Evolutionary conservation across 2,329 filamentous ascomycete genomes (phyloP), one percentile per base, ranked within the genome.

Genomic region (Phoma sp.): DNA sequence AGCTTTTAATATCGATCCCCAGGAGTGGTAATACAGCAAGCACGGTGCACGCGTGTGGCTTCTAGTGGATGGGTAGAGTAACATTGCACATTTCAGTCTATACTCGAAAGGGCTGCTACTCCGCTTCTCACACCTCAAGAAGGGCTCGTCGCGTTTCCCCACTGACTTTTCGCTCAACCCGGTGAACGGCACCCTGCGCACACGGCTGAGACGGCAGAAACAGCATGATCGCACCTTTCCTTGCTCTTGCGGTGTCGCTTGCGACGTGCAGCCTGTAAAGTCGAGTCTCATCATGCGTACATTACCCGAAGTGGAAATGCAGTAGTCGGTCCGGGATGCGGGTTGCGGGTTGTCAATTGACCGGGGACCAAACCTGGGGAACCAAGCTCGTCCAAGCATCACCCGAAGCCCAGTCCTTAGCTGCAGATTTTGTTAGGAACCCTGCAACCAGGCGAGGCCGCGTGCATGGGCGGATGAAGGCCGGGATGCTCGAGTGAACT

Each of bases 61-160:
- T 65, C 58, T 59, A 61, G 58, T 29, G 37, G 57, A 68, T 66
- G 59, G 66, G 60, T 64, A 72, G 63, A 65, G 71, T 73, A 69
- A 66, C 71, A 72, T 72, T 70, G 64, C 59, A 53, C 54, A 55
- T 58, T 40, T 42, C 34, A 53, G 53, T 11, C 69, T 72, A 72
- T 54, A 47, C 68, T 59, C 20, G 26, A 64, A 59, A 9, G 37
- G 62, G 71, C 5, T 36, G 56, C 20, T 67, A 23, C 69, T 72
- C 71, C 71, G 69, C 58, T 62, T 60, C 60, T 62, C 57, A 66
- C 57, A 66, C 56, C 72, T 72, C 65, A 66, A 68, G 68, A 72
- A 72, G 64, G 62, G 66, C 59, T 68, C 59, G 47, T 54, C 46
- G 17, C 48, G 42, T 46, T 29, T 56, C 40, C 47, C 59, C 51